phyloP scores from a whole-genome alignment of 805 yeast genomes.

The Candida multigemmis region DNA sequence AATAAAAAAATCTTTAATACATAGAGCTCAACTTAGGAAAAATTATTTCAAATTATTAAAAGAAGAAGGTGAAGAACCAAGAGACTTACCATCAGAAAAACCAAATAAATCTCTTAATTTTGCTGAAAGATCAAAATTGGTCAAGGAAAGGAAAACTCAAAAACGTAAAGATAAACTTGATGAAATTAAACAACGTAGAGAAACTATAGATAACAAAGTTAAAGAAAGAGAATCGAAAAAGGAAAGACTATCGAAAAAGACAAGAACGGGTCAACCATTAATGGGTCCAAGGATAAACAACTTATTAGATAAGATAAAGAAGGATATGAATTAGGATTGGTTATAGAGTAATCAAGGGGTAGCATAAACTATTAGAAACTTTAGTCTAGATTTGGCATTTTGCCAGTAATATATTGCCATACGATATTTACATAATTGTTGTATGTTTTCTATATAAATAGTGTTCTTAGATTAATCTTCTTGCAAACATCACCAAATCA shows the following conservation, averaged over 20 bases:
- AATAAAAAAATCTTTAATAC: conserved; percentile 67
- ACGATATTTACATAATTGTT: not conserved
- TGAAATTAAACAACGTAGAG: conserved; percentile 27
- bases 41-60: conserved; percentile 73
- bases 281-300: conserved; percentile 85
- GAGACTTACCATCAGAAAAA: conserved; percentile 10
- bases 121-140: conserved; percentile 37
- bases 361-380: not conserved
- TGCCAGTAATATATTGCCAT: conserved; percentile 1
- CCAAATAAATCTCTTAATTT: conserved; percentile 25
- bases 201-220: conserved; percentile 24
- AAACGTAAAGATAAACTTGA: conserved; percentile 30
- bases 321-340: conserved; percentile 24
- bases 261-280: conserved; percentile 75
- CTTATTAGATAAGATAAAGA: conserved; percentile 67
- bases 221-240: conserved; percentile 35
- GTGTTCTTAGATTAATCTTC: no score
- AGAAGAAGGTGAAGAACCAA: conserved; percentile 16
- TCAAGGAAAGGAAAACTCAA: conserved; percentile 37
- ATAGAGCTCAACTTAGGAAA: conserved; percentile 73
- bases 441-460: conserved; percentile 4
- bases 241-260: conserved; percentile 36
- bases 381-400: not conserved
- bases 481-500: conserved; percentile 19
- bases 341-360: conserved; percentile 1